These are phyloP conservation scores for Globisporangium canariense DNA, from an alignment of 352 stramenopile species.

Conservation along the genomic window DNA sequence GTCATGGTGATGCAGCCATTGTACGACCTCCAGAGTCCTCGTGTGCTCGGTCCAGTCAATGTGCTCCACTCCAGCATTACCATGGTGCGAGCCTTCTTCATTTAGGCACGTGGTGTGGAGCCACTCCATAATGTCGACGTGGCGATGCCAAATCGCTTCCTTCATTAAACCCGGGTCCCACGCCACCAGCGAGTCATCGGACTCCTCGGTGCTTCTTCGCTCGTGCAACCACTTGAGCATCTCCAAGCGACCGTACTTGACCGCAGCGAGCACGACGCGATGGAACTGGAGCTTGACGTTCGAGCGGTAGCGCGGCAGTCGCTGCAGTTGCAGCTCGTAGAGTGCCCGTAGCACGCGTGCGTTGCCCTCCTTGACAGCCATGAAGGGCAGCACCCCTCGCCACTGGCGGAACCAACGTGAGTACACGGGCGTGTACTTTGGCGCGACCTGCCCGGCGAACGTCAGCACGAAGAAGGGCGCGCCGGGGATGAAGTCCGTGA, in stretches of 20 bases:
- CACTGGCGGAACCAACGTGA: conserved; percentile 8
- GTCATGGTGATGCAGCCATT: conserved; percentile 3
- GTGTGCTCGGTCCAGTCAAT: conserved; percentile 6
- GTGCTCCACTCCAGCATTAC: conserved; percentile 2
- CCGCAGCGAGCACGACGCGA: conserved; percentile 7
- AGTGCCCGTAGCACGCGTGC: conserved; percentile 6
- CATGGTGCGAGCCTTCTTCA: neutral
- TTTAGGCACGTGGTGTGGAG: neutral
- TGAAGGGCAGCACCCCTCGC: conserved; percentile 12
- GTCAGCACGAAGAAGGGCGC: conserved; percentile 1
- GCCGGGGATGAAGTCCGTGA: conserved; percentile 1
- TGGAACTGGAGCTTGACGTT: conserved; percentile 12
- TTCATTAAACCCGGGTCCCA: conserved; percentile 7
- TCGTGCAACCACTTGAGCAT: conserved; percentile 7
- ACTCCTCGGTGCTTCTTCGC: neutral
- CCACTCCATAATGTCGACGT: conserved; percentile 12
- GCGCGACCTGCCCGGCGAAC: conserved; percentile 2
- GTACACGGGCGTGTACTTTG: conserved; percentile 11
- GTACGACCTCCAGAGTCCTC: neutral
- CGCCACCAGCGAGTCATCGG: neutral
- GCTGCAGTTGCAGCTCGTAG: conserved; percentile 4
- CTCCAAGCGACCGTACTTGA: conserved; percentile 8
- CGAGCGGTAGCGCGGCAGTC: neutral
- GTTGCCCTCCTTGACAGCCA: conserved; percentile 8
- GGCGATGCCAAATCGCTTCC: conserved; percentile 12